Percentiles rank a stretch among this genome's conserved stretches.
phyloP scores from a whole-genome alignment of 164 flowering plant genomes.

The Sedum album region DNA sequence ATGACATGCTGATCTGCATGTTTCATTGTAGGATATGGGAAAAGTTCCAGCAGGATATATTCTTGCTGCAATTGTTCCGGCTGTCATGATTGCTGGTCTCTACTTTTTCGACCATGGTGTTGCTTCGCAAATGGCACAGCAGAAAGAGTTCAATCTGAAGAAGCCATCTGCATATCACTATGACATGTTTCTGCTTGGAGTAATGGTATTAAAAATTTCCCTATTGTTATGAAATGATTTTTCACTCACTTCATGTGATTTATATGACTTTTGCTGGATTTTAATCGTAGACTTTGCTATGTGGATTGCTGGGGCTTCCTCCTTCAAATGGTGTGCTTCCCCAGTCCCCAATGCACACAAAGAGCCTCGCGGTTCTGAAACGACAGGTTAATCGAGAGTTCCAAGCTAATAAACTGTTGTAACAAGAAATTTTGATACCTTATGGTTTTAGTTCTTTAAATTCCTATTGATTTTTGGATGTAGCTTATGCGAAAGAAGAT shows the following conservation, averaged over 20 bases:
- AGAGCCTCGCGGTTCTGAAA: slow-evolving; percentile 19
- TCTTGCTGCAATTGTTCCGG: slow-evolving; percentile 31
- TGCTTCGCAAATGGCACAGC: slow-evolving; percentile 41
- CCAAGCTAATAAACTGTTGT: background rate
- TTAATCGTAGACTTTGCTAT: background rate
- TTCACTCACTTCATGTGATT: background rate
- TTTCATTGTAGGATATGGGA: background rate
- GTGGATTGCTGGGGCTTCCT: background rate
- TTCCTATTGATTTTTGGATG: background rate
- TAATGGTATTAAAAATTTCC: slow-evolving; percentile 20
- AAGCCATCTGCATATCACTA: slow-evolving; percentile 38
- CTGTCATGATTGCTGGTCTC: slow-evolving; percentile 11
- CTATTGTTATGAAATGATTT: background rate
- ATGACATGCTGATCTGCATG: background rate
- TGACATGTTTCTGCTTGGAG: slow-evolving; percentile 33
- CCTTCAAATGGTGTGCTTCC: slow-evolving; percentile 37
- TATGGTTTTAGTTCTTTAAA: too few species aligned
- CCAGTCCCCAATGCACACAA: slow-evolving; percentile 34
- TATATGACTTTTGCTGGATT: too few species aligned
- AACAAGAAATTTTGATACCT: background rate
- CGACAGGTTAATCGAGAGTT: slow-evolving; percentile 14
- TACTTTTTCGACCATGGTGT: slow-evolving; percentile 40
- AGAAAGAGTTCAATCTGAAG: slow-evolving; percentile 34
- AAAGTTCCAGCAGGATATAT: slow-evolving; percentile 25
- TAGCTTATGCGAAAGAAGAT: background rate